These are phyloP conservation scores for Deinandra increscens DNA, from an alignment of 129 eudicot genomes.

Conservation along the genomic window DNA sequence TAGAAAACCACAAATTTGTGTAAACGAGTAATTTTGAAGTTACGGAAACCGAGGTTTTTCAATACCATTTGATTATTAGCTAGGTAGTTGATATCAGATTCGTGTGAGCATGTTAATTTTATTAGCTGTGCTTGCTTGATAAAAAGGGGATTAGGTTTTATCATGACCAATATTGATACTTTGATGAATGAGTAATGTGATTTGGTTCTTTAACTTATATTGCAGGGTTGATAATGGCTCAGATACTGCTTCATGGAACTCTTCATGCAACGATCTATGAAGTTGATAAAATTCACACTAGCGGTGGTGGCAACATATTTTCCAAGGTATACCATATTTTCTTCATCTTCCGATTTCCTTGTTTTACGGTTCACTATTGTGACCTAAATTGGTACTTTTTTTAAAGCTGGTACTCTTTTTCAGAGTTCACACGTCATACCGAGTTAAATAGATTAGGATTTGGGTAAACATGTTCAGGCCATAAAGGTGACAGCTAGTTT, in stretches of 20 bases:
- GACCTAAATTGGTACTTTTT: background rate
- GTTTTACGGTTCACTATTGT: background rate
- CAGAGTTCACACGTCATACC: no score
- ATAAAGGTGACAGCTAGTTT: background rate
- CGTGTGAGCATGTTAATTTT: background rate
- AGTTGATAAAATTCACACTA: constrained; percentile 28
- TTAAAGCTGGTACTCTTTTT: no score
- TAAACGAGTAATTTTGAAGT: constrained; percentile 12
- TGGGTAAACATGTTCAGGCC: background rate
- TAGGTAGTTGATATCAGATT: background rate
- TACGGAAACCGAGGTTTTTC: constrained; percentile 8
- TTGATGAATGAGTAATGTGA: constrained; percentile 19
- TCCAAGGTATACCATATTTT: constrained; percentile 27
- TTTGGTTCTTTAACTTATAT: constrained; percentile 8
- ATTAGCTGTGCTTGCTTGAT: background rate
- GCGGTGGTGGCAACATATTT: constrained; percentile 28
- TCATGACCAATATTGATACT: background rate
- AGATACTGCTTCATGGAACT: constrained; percentile 39
- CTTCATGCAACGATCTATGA: constrained; percentile 40
- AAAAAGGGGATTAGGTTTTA: constrained; percentile 4
- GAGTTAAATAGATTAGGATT: background rate
- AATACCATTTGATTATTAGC: background rate
- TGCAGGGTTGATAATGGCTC: constrained; percentile 38
- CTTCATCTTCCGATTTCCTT: background rate
- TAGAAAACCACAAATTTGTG: background rate